Percentiles rank a stretch among this genome's conserved stretches.
Evolutionary conservation across 2,329 filamentous ascomycete genomes (phyloP).

Genomic region (Clarireedia homoeocarpa): DNA sequence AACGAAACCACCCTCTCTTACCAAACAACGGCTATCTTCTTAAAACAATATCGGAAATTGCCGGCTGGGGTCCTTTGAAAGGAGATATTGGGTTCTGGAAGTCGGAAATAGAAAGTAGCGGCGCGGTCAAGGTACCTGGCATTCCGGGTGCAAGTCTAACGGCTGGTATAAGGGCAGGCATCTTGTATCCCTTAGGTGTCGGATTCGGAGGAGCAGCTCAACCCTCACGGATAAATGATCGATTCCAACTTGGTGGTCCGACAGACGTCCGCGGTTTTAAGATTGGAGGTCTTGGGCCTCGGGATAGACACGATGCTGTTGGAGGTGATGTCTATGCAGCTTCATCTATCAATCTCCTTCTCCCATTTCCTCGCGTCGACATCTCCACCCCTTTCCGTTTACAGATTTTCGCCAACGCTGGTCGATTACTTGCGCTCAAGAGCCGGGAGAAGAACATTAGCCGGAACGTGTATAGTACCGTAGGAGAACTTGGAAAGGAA

Average conservation of each 20-base stretch:
- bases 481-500: constrained; percentile 64
- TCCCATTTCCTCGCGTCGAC: constrained; percentile 76
- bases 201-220: constrained; percentile 46
- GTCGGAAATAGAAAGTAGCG: constrained; percentile 75
- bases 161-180: constrained; percentile 69
- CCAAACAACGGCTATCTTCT: constrained; percentile 76
- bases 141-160: constrained; percentile 65
- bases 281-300: constrained; percentile 79
- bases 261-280: constrained; percentile 94
- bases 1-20: constrained; percentile 76
- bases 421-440: constrained; percentile 71
- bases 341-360: constrained; percentile 74
- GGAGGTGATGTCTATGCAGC: constrained; percentile 91
- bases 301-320: constrained; percentile 76
- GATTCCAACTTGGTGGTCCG: constrained; percentile 89
- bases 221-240: constrained; percentile 81
- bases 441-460: constrained; percentile 30
- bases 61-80: constrained; percentile 72
- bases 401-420: constrained; percentile 87
- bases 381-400: constrained; percentile 77
- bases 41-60: constrained; percentile 73
- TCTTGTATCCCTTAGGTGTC: constrained; percentile 74
- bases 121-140: constrained; percentile 63
- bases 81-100: constrained; percentile 95
- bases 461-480: constrained; percentile 42